Conservation (phyloP, 2,329 filamentous ascomycete species). For the Bipolaris oryzae region DNA sequence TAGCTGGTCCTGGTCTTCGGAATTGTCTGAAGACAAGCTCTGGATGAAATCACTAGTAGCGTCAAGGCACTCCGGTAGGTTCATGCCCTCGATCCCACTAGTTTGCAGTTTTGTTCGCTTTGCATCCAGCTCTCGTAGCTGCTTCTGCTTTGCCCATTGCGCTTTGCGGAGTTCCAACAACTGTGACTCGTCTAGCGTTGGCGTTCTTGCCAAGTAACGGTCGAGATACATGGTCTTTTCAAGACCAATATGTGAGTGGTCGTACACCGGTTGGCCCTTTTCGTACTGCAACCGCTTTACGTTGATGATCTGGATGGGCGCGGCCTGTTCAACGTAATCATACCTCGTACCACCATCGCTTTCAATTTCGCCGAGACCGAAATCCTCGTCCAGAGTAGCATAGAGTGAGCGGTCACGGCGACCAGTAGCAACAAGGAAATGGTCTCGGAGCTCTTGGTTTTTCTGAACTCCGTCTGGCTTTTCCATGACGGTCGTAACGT, state of each 20-base stretch:
- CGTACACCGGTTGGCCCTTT: conserved; percentile 53
- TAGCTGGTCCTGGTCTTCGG: conserved; percentile 6
- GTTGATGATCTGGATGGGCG: conserved; percentile 86
- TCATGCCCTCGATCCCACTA: conserved; percentile 39
- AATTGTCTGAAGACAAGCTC: conserved; percentile 20
- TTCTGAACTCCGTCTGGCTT: conserved; percentile 52
- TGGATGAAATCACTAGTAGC: conserved; percentile 37
- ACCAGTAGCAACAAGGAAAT: conserved; percentile 66
- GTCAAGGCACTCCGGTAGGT: conserved; percentile 39
- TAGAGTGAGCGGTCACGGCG: conserved; percentile 72
- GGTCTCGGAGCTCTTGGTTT: conserved; percentile 64
- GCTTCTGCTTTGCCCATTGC: conserved; percentile 75
- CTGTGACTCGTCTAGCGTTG: conserved; percentile 40
- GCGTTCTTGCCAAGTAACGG: conserved; percentile 66
- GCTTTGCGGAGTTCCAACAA: conserved; percentile 69
- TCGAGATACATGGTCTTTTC: conserved; percentile 84
- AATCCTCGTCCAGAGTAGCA: conserved; percentile 81
- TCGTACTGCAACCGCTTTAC: conserved; percentile 83
- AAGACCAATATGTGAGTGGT: conserved; percentile 71
- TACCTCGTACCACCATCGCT: conserved; percentile 35
- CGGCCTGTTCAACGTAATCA: conserved; percentile 63
- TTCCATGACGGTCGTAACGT: conserved; percentile 55
- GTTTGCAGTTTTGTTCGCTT: conserved; percentile 51
- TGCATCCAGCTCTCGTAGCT: conserved; percentile 63
- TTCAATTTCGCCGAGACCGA: conserved; percentile 76